A percentile compares a stretch with the other conserved stretches of the same genome.
Evolutionary conservation across 1,284 basidiomycete species (phyloP).

Genomic region (Papiliotrema flavescens): DNA sequence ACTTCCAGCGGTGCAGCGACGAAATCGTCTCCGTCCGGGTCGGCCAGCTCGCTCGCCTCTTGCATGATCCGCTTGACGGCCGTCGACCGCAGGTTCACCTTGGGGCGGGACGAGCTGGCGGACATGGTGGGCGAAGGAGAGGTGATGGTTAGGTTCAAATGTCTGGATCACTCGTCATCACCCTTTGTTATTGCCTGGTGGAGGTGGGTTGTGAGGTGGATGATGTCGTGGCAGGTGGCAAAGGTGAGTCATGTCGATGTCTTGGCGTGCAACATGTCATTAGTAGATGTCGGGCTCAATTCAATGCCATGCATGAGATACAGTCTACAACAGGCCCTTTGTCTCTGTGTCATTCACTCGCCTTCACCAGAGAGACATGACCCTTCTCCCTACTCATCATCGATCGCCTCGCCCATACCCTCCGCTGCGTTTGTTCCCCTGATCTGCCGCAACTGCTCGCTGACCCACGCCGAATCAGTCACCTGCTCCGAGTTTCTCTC

Average conservation of each 20-base stretch:
- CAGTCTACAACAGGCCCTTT: too few relatives aligned
- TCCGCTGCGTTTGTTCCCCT: constrained; percentile 25
- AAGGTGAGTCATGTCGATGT: too few relatives aligned
- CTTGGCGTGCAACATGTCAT: too few relatives aligned
- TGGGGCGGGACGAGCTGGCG: constrained; percentile 9
- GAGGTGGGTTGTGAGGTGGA: too few relatives aligned
- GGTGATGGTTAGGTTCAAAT: not conserved
- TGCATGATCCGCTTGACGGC: constrained; percentile 96
- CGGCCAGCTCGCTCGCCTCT: constrained; percentile 80
- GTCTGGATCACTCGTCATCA: too few relatives aligned
- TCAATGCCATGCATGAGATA: too few relatives aligned
- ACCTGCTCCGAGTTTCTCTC: constrained; percentile 12
- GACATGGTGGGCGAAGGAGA: not conserved
- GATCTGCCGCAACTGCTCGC: constrained; percentile 24
- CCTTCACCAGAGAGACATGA: too few relatives aligned
- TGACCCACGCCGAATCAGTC: constrained; percentile 33
- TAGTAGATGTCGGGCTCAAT: too few relatives aligned
- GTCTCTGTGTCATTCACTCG: too few relatives aligned
- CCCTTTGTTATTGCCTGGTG: too few relatives aligned
- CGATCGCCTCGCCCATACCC: constrained; percentile 33
- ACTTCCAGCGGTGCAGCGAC: constrained; percentile 82
- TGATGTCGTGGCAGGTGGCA: too few relatives aligned
- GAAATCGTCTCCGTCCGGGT: constrained; percentile 40
- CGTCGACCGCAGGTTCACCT: constrained; percentile 49
- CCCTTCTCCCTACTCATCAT: constrained; percentile 20